phyloP scores from a whole-genome alignment of 306 rosid genomes.

The Amphicarpaea edgeworthii region DNA sequence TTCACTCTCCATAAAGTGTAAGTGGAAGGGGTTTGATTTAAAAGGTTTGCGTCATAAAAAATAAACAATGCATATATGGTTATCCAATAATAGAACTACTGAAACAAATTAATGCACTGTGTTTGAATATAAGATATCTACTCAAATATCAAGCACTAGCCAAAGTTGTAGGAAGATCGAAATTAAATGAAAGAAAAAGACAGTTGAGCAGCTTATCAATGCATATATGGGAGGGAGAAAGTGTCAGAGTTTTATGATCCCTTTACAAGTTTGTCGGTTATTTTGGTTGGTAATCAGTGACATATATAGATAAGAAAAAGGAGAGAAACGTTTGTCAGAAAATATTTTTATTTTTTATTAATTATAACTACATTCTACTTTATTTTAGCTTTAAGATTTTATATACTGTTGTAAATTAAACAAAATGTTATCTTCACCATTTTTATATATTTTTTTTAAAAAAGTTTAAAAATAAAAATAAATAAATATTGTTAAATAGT shows the following conservation, averaged over 20 bases:
- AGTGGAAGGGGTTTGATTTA: no score
- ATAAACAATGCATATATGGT: no score
- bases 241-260: not conserved
- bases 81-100: no score
- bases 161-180: not conserved
- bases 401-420: no score
- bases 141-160: not conserved
- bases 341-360: no score
- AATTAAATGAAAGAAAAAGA: not conserved
- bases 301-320: not conserved
- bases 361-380: not conserved
- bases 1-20: no score
- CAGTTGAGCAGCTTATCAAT: not conserved
- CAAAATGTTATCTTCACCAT: not conserved
- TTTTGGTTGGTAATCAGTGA: not conserved
- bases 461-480: no score
- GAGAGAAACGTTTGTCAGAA: not conserved
- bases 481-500: no score
- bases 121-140: not conserved
- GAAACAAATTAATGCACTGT: not conserved
- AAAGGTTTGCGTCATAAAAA: no score
- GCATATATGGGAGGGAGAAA: not conserved
- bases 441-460: no score
- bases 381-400: not conserved
- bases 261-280: not conserved